These are phyloP conservation scores for Phialophora expanda DNA, from an alignment of 2,329 filamentous ascomycete genomes.

Conservation along the genomic window DNA sequence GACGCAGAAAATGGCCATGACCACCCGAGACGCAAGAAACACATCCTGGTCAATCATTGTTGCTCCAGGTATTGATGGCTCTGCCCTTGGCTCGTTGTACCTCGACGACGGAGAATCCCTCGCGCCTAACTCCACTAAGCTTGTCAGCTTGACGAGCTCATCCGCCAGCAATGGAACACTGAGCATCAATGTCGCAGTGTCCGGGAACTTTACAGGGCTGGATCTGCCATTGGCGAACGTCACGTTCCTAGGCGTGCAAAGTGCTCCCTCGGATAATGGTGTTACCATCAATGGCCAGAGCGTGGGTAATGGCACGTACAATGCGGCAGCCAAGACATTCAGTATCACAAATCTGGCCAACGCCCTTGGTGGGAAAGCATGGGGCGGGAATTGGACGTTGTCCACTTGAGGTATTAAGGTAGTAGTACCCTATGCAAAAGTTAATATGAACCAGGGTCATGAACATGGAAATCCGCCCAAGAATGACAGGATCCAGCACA, in stretches of 20 bases:
- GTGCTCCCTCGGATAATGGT: slow-evolving; percentile 43
- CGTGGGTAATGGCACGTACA: slow-evolving; percentile 54
- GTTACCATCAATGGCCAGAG: slow-evolving; percentile 60
- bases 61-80: slow-evolving; percentile 61
- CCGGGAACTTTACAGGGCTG: slow-evolving; percentile 61
- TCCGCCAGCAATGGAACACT: slow-evolving; percentile 41
- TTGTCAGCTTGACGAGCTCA: slow-evolving; percentile 51
- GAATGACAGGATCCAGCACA: too few species aligned
- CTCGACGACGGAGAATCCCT: slow-evolving; percentile 77
- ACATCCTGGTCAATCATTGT: slow-evolving; percentile 72
- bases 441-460: too few species aligned
- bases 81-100: slow-evolving; percentile 68
- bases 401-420: slow-evolving; percentile 35
- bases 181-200: slow-evolving; percentile 54
- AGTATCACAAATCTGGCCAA: slow-evolving; percentile 57
- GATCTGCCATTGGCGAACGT: slow-evolving; percentile 65
- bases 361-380: slow-evolving; percentile 62
- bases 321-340: slow-evolving; percentile 56
- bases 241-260: slow-evolving; percentile 64
- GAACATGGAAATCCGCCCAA: too few species aligned
- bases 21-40: slow-evolving; percentile 65
- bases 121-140: slow-evolving; percentile 59
- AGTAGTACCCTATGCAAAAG: too few species aligned
- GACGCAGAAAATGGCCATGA: slow-evolving; percentile 70
- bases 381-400: slow-evolving; percentile 62